Evolutionary conservation across 495 filamentous ascomycete genomes (phyloP), one percentile per base, ranked within the genome.

Genomic region (Penicillium antarcticum): DNA sequence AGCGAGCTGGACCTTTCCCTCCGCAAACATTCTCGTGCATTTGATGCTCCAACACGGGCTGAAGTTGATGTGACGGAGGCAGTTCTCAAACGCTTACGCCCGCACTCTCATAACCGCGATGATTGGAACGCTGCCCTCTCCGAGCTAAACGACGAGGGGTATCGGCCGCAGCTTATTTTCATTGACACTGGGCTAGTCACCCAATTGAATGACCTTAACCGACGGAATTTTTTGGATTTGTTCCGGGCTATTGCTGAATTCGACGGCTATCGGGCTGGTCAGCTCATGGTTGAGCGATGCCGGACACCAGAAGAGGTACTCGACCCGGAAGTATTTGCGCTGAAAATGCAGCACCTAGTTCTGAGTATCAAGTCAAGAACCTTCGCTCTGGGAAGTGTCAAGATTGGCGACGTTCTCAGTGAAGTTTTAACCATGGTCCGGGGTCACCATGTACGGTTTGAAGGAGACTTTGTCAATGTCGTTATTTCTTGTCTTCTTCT

Each of bases 401-500:
- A 89, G 70, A 97, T 99, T 57, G 95, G 94, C 1, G 95, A 99
- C 60, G 87, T 99, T 21, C 68, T 99, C 12, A 89, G 89, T 55
- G 81, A 96, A 51, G 92, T 97, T 7, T 73, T 99, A 21, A 75
- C 75, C 35, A 97, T 99, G 92, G 95, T 99, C 38, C 83, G 95
- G 24, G 73, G 75, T 13, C 92, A 99, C 63, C 95, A 99, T 61
- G 95, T 99, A 2, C 80, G 95, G 8, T 80, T 99, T 29, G 95
- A 97, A 62, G 95, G 95, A 2, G 95, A 99, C 63, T 99, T 97
- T 67, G 92, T 97, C 47, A 99, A 99, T 61, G 94, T 99, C 2
- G 92, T 99, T 14, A 88, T 99, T 46, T 92, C 87, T 29, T 96
- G 97, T 42, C 75, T 99, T 33, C 76, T 99, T 1, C 76, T 99